Evolutionary conservation across 1,284 basidiomycete species (phyloP), one percentile per base, ranked within the genome.

Genomic region (Phlebopus sp.): DNA sequence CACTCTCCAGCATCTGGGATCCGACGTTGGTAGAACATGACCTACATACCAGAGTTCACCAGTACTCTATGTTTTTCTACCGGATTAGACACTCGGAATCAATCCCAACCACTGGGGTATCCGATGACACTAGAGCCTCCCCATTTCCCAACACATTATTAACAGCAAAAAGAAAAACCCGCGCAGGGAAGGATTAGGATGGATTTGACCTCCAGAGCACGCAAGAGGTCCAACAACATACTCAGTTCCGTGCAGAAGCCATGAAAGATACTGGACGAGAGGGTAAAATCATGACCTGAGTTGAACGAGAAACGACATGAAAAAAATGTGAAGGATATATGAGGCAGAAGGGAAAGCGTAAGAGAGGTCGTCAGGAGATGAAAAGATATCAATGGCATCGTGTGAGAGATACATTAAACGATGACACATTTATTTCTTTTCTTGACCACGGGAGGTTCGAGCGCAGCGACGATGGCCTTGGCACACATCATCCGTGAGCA

Each of bases 401-500:
- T 46, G 51, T 45, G 44, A 53, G 43, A 50, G 47, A 47, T 66
- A 59, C 62, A 68, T 83, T 77, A 96, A 69, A 92, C 79, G 63
- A 96, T 80, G 66, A 91, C 76, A 79, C 95, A 97, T 73, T 82
- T 86, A 60, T 72, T 80, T 75, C 75, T 84, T 75, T 84, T 88
- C 80, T 86, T 93, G 62, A 89, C 77, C 56, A 96, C 86, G 54
- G 96, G 96, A 51, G 96, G 96, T 69, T 98, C 96, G 57, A 99
- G 83, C 18, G 95, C 97, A 55, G 96, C 96, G 55, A 98, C 96
- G 66, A 99, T 98, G 49, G 96, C 96, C 94, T 96, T 64, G 21
- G 21, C 29, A 9, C 15, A 47, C 54, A 51, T 50, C 32, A 18
- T 38, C 35, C 17, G 36, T 46, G 47, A 47, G 39, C 45, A 21